A percentile compares a stretch with the other conserved stretches of the same genome.
These are phyloP conservation scores for Pelargonium exstipulatum DNA, from an alignment of 441 rosid genomes.

Conservation along the genomic window DNA sequence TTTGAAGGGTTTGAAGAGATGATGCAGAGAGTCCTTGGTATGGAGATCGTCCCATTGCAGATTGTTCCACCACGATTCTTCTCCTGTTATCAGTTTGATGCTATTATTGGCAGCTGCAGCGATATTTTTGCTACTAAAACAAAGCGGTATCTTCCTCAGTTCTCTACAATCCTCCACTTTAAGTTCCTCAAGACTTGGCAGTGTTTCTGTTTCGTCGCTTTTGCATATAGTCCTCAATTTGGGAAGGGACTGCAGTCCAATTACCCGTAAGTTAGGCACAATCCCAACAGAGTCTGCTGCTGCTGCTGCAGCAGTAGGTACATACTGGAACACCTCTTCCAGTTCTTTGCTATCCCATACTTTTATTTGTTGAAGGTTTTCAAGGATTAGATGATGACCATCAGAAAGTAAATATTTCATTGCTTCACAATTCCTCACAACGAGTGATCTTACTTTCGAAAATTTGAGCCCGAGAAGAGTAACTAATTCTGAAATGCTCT, in stretches of 20 bases:
- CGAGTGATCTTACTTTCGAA: conserved; percentile 21
- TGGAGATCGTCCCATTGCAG: conserved; percentile 20
- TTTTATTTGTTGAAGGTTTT: conserved; percentile 24
- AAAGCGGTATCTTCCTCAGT: conserved; percentile 18
- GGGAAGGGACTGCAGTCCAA: conserved; percentile 13
- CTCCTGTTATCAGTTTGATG: conserved; percentile 24
- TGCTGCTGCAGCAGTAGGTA: too few species aligned
- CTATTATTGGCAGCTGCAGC: not conserved
- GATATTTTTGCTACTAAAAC: conserved; percentile 6
- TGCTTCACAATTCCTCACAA: conserved; percentile 18
- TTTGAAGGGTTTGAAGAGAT: too few species aligned
- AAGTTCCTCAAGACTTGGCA: conserved; percentile 4
- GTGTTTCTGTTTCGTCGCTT: not conserved
- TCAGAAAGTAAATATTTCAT: conserved; percentile 20
- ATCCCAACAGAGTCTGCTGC: not conserved
- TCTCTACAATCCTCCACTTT: conserved; percentile 19
- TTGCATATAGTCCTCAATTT: conserved; percentile 18
- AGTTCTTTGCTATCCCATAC: not conserved
- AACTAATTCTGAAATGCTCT: conserved; percentile 27
- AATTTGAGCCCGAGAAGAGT: conserved; percentile 28
- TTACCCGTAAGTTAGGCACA: not conserved
- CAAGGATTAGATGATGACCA: conserved; percentile 19
- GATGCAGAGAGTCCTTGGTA: not conserved
- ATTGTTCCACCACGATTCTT: conserved; percentile 28
- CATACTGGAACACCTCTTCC: not conserved